Conservation (phyloP, 805 yeast species). For the Torulaspora quercuum region DNA sequence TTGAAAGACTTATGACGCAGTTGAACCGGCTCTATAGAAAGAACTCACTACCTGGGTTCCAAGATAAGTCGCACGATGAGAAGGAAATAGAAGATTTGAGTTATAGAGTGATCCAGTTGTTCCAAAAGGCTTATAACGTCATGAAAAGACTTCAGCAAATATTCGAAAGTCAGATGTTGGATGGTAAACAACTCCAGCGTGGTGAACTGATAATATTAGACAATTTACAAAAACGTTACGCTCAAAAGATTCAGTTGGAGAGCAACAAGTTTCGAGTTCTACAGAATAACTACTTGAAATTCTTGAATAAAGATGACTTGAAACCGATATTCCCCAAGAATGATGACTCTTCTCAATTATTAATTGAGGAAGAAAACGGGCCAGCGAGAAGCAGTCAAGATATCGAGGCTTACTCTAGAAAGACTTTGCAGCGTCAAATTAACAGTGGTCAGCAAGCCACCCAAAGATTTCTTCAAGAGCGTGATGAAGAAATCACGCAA, state of each 20-base stretch:
- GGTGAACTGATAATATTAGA: constrained; percentile 64
- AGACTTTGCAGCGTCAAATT: constrained; percentile 32
- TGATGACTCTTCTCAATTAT: constrained; percentile 25
- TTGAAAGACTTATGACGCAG: constrained; percentile 53
- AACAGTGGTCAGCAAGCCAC: constrained; percentile 22
- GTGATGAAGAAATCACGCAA: constrained; percentile 87
- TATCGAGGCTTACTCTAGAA: constrained; percentile 40
- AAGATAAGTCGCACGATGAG: constrained; percentile 74
- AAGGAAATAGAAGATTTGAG: constrained; percentile 75
- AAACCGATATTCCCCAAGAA: constrained; percentile 41
- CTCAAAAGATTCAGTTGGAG: constrained; percentile 74
- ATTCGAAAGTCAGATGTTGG: constrained; percentile 38
- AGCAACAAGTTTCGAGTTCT: constrained; percentile 78
- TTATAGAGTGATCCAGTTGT: constrained; percentile 64
- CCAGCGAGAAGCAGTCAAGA: constrained; percentile 32
- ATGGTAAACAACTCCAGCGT: constrained; percentile 34
- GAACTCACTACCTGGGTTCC: constrained; percentile 82
- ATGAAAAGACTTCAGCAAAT: constrained; percentile 62
- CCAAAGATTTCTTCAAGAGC: constrained; percentile 41
- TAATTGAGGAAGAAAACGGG: constrained; percentile 36
- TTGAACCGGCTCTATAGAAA: constrained; percentile 72
- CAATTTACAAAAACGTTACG: constrained; percentile 80
- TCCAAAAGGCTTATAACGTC: constrained; percentile 73
- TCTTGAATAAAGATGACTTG: constrained; percentile 75
- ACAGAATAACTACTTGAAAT: constrained; percentile 85